Conservation (phyloP, 2,329 filamentous ascomycete species). For the Penicillium sp. region DNA sequence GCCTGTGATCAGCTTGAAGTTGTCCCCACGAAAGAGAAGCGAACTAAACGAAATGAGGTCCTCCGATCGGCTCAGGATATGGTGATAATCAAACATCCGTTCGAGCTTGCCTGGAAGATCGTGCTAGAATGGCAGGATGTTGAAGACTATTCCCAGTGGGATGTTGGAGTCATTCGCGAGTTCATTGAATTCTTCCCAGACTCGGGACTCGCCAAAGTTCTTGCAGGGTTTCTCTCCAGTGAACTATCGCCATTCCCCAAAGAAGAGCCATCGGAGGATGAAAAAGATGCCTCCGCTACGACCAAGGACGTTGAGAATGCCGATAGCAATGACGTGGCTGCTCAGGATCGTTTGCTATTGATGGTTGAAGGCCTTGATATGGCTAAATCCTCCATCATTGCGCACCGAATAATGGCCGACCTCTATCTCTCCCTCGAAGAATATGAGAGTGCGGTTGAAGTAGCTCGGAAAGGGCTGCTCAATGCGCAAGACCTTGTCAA, state of each 20-base stretch:
- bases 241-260: slow-evolving; percentile 76
- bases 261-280: slow-evolving; percentile 54
- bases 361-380: slow-evolving; percentile 70
- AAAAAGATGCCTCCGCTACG: slow-evolving; percentile 33
- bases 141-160: slow-evolving; percentile 70
- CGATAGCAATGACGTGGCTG: slow-evolving; percentile 53
- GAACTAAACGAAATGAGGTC: slow-evolving; percentile 67
- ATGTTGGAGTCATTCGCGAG: slow-evolving; percentile 71
- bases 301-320: slow-evolving; percentile 38
- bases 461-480: slow-evolving; percentile 70
- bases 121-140: slow-evolving; percentile 84
- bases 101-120: slow-evolving; percentile 85
- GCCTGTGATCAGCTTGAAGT: slow-evolving; percentile 75
- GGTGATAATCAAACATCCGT: slow-evolving; percentile 93
- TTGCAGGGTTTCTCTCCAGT: slow-evolving; percentile 79
- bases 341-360: slow-evolving; percentile 75
- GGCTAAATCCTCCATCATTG: slow-evolving; percentile 68
- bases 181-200: slow-evolving; percentile 83
- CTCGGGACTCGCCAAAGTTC: slow-evolving; percentile 74
- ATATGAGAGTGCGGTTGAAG: slow-evolving; percentile 74
- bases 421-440: slow-evolving; percentile 85
- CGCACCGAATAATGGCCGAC: slow-evolving; percentile 76
- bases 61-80: slow-evolving; percentile 79
- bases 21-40: slow-evolving; percentile 65
- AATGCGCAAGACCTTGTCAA: slow-evolving; percentile 59